A percentile compares a stretch with the other conserved stretches of the same genome.
Conservation (phyloP, 176 grass and related monocot species). For the Ensete ventricosum region DNA sequence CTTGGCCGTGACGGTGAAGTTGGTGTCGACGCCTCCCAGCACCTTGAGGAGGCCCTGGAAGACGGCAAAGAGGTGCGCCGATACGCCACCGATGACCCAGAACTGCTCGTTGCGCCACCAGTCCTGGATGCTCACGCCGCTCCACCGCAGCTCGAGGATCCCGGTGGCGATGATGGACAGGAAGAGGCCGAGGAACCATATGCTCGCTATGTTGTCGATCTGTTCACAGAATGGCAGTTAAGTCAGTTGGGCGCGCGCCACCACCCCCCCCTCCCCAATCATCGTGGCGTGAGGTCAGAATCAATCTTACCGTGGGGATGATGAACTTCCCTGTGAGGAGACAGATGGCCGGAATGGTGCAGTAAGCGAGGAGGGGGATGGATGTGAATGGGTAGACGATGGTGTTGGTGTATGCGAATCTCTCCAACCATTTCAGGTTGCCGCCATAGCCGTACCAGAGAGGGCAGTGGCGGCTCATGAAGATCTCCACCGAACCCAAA, state of each 20-base stretch:
- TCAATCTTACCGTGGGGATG: conserved; percentile 59
- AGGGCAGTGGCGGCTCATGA: conserved; percentile 89
- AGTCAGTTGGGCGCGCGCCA: background rate
- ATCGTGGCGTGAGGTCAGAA: background rate
- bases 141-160: conserved; percentile 77
- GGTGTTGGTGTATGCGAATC: conserved; percentile 93
- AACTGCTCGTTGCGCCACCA: conserved; percentile 95
- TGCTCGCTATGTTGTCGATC: conserved; percentile 76
- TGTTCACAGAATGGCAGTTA: conserved; percentile 10
- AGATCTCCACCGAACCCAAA: conserved; percentile 75
- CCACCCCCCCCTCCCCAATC: background rate
- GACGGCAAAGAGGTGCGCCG: conserved; percentile 75
- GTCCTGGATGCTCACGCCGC: conserved; percentile 85
- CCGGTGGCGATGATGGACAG: conserved; percentile 79
- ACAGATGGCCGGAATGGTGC: conserved; percentile 78
- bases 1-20: conserved; percentile 96
- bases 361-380: conserved; percentile 78
- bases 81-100: conserved; percentile 89
- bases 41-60: conserved; percentile 97
- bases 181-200: conserved; percentile 91
- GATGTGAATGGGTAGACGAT: conserved; percentile 96
- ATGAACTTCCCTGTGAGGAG: conserved; percentile 95
- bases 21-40: conserved; percentile 71
- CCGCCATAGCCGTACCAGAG: conserved; percentile 90
- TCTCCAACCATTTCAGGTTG: conserved; percentile 84